Conservation (phyloP, 768 basidiomycete genomes). For the Hypholoma sublateritium region DNA sequence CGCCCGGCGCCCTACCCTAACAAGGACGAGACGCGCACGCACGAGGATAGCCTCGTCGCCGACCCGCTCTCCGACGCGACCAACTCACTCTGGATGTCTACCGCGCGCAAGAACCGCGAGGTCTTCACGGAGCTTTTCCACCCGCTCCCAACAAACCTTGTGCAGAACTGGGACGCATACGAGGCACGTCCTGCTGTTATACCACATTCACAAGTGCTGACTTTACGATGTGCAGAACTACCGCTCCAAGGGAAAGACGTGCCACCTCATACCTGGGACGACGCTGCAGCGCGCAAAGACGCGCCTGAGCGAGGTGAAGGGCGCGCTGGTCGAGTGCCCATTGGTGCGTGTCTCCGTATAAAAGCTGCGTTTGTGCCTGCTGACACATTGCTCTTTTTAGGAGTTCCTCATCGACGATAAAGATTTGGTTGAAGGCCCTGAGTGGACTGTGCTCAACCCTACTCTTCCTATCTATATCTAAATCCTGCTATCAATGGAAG, state of each 20-base stretch:
- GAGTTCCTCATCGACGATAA: slow-evolving; percentile 86
- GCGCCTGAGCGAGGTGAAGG: slow-evolving; percentile 66
- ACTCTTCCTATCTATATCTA: slow-evolving; percentile 79
- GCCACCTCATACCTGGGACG: slow-evolving; percentile 77
- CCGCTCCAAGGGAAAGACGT: slow-evolving; percentile 73
- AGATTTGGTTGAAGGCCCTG: slow-evolving; percentile 64
- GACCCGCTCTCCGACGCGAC: slow-evolving; percentile 76
- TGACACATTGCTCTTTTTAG: slow-evolving; percentile 33
- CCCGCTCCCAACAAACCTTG: slow-evolving; percentile 82
- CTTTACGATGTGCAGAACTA: slow-evolving; percentile 49
- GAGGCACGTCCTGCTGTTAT: slow-evolving; percentile 51
- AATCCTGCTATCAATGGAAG: slow-evolving; percentile 6
- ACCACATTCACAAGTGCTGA: not conserved
- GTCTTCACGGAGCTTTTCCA: slow-evolving; percentile 86
- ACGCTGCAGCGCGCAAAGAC: slow-evolving; percentile 71
- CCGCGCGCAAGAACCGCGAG: slow-evolving; percentile 79
- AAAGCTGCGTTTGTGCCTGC: slow-evolving; percentile 1
- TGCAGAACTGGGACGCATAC: slow-evolving; percentile 77
- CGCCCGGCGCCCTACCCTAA: slow-evolving; percentile 73
- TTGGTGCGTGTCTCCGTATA: slow-evolving; percentile 43
- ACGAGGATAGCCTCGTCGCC: slow-evolving; percentile 66
- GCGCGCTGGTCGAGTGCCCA: slow-evolving; percentile 75
- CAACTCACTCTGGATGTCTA: slow-evolving; percentile 59
- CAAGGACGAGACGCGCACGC: slow-evolving; percentile 57
- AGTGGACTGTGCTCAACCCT: slow-evolving; percentile 76